phyloP scores from a whole-genome alignment of 306 rosid species.

The Gillenia trifoliata region DNA sequence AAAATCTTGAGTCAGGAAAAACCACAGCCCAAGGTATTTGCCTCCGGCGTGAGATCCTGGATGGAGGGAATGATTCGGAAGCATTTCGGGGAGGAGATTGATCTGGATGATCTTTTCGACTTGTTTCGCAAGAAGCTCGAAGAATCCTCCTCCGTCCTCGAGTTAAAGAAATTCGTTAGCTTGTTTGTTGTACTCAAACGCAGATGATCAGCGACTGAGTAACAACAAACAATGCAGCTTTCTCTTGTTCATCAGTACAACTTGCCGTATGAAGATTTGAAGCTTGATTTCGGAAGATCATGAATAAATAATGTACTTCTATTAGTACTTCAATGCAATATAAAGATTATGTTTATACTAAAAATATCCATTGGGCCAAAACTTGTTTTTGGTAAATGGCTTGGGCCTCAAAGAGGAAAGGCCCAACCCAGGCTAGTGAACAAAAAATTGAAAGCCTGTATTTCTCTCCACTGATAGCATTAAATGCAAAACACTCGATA shows the following conservation, averaged over 20 bases:
- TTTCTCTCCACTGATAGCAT: too few relatives aligned
- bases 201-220: neutral
- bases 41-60: neutral
- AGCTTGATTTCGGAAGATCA: neutral
- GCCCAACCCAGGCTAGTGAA: too few relatives aligned
- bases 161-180: neutral
- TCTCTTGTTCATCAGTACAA: too few relatives aligned
- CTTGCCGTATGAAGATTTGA: neutral
- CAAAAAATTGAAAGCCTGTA: too few relatives aligned
- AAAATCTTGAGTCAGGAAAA: conserved; percentile 8
- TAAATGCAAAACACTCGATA: too few relatives aligned
- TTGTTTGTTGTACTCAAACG: conserved; percentile 21
- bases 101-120: conserved; percentile 21
- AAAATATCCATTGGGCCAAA: too few relatives aligned
- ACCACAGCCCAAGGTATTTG: neutral
- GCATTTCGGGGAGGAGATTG: conserved; percentile 21
- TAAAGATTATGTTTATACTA: too few relatives aligned
- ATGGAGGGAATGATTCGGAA: conserved; percentile 5
- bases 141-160: neutral
- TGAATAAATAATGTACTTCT: neutral
- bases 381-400: too few relatives aligned
- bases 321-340: neutral
- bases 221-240: neutral
- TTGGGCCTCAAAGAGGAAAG: too few relatives aligned
- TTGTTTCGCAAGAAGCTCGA: conserved; percentile 1